Conservation (phyloP, 2,329 filamentous ascomycete genomes). For the Rhynchosporium agropyri region DNA sequence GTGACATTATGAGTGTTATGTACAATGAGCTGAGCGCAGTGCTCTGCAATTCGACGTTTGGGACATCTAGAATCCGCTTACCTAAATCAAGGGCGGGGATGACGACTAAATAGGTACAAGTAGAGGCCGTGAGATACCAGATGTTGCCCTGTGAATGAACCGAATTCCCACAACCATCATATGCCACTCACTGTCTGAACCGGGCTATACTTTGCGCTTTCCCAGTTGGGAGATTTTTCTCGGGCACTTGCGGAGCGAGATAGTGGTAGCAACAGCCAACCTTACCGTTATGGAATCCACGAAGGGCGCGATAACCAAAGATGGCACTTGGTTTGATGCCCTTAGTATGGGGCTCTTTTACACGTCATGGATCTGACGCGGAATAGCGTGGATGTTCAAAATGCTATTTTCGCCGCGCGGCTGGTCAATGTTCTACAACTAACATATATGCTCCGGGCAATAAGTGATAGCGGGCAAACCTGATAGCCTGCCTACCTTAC, state of each 20-base stretch:
- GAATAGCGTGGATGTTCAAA: too few species aligned
- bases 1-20: constrained; percentile 27
- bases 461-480: too few species aligned
- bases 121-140: constrained; percentile 11
- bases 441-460: too few species aligned
- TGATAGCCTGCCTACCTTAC: too few species aligned
- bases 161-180: constrained; percentile 10
- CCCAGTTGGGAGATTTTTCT: not conserved
- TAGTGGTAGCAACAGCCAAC: constrained; percentile 13
- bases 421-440: too few species aligned
- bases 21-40: not conserved
- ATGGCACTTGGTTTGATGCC: too few species aligned
- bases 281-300: constrained; percentile 1
- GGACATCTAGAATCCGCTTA: not conserved
- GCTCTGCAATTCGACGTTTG: not conserved
- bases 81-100: not conserved
- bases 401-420: too few species aligned
- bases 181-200: not conserved
- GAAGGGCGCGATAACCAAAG: constrained; percentile 13
- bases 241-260: constrained; percentile 1
- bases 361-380: constrained; percentile 8
- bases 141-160: not conserved
- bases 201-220: not conserved
- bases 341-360: constrained; percentile 12
- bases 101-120: not conserved